These are phyloP conservation scores for Colletotrichum falcatum DNA, from an alignment of 2,329 filamentous ascomycete genomes.

Conservation along the genomic window DNA sequence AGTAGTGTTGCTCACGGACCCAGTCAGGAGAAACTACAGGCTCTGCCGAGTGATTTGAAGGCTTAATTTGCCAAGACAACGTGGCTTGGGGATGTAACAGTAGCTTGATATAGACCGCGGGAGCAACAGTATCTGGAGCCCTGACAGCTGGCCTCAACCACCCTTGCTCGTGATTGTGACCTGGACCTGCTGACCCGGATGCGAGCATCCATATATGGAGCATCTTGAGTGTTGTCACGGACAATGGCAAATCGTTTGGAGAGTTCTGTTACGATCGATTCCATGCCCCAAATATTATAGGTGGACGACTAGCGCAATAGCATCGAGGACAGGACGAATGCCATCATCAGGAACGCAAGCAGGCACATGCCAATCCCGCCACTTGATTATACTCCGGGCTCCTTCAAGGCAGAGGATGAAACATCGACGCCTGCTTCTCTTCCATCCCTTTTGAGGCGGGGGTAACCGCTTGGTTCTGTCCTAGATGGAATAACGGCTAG, in stretches of 20 bases:
- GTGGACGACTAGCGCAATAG: too few relatives aligned
- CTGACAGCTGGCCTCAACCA: not conserved
- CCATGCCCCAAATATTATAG: not conserved
- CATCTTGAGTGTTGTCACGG: not conserved
- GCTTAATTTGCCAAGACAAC: conserved; percentile 10
- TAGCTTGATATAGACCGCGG: not conserved
- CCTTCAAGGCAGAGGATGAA: not conserved
- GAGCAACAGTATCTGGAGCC: not conserved
- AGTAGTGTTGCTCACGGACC: not conserved
- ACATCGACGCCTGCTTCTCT: not conserved
- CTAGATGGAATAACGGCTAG: conserved; percentile 12
- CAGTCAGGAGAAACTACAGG: not conserved
- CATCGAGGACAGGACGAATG: too few relatives aligned
- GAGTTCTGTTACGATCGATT: not conserved
- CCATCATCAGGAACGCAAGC: not conserved
- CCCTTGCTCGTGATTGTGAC: not conserved
- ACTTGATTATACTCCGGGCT: not conserved
- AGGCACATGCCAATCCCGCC: too few relatives aligned
- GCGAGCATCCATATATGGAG: not conserved
- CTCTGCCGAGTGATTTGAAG: not conserved
- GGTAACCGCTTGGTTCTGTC: not conserved
- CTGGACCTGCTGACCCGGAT: not conserved
- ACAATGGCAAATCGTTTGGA: not conserved
- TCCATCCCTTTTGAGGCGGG: not conserved
- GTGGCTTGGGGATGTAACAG: conserved; percentile 25